Evolutionary conservation across 1,284 basidiomycete species (phyloP).

Genomic region (Boletus mariae): DNA sequence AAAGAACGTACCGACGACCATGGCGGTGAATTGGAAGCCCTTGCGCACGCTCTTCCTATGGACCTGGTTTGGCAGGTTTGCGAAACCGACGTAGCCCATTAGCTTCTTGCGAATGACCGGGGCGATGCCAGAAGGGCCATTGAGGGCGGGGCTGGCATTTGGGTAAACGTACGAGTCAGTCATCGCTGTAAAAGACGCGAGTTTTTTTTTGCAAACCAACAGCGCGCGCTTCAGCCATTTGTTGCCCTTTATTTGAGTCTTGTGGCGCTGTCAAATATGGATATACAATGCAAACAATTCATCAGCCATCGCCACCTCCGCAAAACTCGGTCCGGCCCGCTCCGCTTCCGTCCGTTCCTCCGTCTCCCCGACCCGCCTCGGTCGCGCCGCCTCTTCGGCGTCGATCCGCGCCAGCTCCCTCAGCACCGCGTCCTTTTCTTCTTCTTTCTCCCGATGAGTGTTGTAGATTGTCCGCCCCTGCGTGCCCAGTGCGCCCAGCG

Average conservation of each 20-base stretch:
- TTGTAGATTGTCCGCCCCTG: constrained; percentile 33
- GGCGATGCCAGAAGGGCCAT: constrained; percentile 40
- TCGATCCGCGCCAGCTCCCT: constrained; percentile 22
- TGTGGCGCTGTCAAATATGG: constrained; percentile 30
- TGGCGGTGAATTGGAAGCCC: constrained; percentile 94
- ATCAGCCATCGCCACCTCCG: constrained; percentile 13
- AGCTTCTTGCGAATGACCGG: constrained; percentile 86
- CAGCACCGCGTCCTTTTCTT: not conserved
- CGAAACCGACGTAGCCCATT: constrained; percentile 86
- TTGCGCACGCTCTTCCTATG: constrained; percentile 95
- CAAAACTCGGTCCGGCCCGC: not conserved
- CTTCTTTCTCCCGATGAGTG: not conserved
- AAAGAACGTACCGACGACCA: constrained; percentile 85
- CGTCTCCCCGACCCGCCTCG: not conserved
- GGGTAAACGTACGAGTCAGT: constrained; percentile 59
- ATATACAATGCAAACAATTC: constrained; percentile 43
- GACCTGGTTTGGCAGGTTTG: constrained; percentile 96
- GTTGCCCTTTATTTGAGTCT: constrained; percentile 31
- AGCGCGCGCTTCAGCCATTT: constrained; percentile 24
- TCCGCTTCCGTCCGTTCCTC: not conserved
- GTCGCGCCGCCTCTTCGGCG: constrained; percentile 16
- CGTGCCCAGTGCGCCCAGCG: constrained; percentile 3
- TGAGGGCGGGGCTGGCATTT: constrained; percentile 60
- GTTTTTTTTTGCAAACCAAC: constrained; percentile 48
- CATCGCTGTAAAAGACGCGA: constrained; percentile 47